A percentile compares a stretch with the other conserved stretches of the same genome.
Evolutionary conservation across 345 rosid genomes (phyloP).

Genomic region (Murraya paniculata): DNA sequence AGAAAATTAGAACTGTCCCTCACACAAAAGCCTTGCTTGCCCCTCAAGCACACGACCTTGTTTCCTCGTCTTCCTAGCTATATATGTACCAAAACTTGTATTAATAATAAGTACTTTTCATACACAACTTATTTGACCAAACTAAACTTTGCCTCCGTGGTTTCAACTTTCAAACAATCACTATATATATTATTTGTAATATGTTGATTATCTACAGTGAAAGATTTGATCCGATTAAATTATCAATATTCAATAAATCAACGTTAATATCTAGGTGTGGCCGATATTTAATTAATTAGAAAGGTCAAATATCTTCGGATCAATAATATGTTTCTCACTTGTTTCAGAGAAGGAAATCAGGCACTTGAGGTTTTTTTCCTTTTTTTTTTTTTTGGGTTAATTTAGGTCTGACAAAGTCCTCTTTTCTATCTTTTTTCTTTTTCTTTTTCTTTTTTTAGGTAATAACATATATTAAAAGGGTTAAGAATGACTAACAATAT

Average conservation of each 20-base stretch:
- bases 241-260: neutral
- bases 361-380: too few species aligned
- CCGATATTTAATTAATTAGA: neutral
- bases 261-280: neutral
- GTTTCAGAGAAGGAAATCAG: neutral
- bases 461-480: too few species aligned
- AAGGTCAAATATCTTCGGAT: neutral
- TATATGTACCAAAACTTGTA: neutral
- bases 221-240: neutral
- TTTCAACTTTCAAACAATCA: constrained; percentile 9
- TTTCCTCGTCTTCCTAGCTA: too few species aligned
- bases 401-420: too few species aligned
- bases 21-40: neutral
- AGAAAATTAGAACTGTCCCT: constrained; percentile 7
- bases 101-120: neutral
- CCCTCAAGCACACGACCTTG: neutral
- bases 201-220: too few species aligned
- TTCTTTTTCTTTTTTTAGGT: too few species aligned
- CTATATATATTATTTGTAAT: neutral
- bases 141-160: neutral
- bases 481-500: too few species aligned
- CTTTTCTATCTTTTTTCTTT: too few species aligned
- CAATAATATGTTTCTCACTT: neutral
- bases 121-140: constrained; percentile 8
- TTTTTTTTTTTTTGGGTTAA: too few species aligned